Conservation (phyloP, 306 rosid species). For the Ceratonia siliqua region DNA sequence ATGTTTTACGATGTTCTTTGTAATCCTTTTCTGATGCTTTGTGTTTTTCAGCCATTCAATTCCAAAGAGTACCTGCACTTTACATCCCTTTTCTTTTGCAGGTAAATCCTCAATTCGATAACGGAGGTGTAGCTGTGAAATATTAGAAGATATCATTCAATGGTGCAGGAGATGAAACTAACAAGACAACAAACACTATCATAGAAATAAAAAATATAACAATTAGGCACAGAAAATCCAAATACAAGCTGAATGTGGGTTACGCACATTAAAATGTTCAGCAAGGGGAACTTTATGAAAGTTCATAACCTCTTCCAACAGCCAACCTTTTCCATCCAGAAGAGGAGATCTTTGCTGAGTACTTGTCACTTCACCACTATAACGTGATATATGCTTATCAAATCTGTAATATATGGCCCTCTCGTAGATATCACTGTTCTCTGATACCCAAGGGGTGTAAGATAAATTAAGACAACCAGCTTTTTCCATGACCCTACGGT, state of each 20-base stretch:
- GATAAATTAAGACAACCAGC: slow-evolving; percentile 81
- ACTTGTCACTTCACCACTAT: slow-evolving; percentile 85
- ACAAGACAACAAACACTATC: slow-evolving; percentile 17
- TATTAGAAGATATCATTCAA: slow-evolving; percentile 22
- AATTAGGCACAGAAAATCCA: slow-evolving; percentile 6
- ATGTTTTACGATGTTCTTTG: slow-evolving; percentile 72
- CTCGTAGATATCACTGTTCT: slow-evolving; percentile 67
- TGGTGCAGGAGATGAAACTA: slow-evolving; percentile 28
- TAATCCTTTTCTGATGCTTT: slow-evolving; percentile 77
- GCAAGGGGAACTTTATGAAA: slow-evolving; percentile 91
- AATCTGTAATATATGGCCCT: slow-evolving; percentile 83
- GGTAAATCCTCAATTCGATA: slow-evolving; percentile 88
- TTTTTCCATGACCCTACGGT: slow-evolving; percentile 79
- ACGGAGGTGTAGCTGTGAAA: slow-evolving; percentile 78
- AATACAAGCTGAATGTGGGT: slow-evolving; percentile 25
- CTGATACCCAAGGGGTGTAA: slow-evolving; percentile 87
- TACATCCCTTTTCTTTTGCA: slow-evolving; percentile 70
- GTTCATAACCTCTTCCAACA: slow-evolving; percentile 83
- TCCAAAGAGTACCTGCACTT: slow-evolving; percentile 68
- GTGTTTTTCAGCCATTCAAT: slow-evolving; percentile 92
- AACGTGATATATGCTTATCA: slow-evolving; percentile 70
- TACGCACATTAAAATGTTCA: slow-evolving; percentile 78
- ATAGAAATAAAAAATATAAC: slow-evolving; percentile 32
- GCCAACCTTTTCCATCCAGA: slow-evolving; percentile 75
- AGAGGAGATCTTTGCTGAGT: slow-evolving; percentile 71